Evolutionary conservation across 176 grass and related monocot species (phyloP), one percentile per base, ranked within the genome.

Genomic region (Carex scoparia): DNA sequence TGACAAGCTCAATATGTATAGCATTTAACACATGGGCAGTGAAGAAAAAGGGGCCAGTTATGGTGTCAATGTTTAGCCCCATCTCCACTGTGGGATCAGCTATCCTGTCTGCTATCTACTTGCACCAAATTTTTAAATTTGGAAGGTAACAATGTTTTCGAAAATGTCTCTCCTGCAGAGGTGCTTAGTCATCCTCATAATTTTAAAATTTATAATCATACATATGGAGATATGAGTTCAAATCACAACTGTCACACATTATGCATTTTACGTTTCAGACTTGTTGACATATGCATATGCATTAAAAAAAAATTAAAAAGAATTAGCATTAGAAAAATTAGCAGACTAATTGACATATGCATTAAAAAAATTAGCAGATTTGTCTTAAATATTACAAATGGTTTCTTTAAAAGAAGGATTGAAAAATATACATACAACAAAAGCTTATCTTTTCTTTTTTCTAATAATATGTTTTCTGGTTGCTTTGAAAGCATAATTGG

Each of bases 11-110:
- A n/a, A 87, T 85, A 7, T 89, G 88, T 76, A 42, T 92, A 69
- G 88, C 87, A 81, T 94, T 94, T 84, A 89, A 90, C 79, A 89
- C 88, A 12, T 97, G 94, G 90, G 88, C 87, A 1, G 75, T 94
- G 32, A 93, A 94, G 67, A 92, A 79, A 87, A 97, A 92, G 87
- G 92, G 94, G 10, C 90, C 92, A 0, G 87, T 97, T 10, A 86
- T 92, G 37, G 92, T 94, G 57, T 94, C 89, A 18, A 89, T 93
- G 68, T 97, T 97, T 82, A 92, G 66, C 81, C 92, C 94, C 0
- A 89, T 81, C 18, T 89, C 90, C 81, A 94, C 90, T 5, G 86
- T 97, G 23, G 85, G 90, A 77, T 87, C 94, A 10, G 86, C 84
- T 1, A 79, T 94, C 60, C 88, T 94, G 60, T 94, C 94, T 0